Conservation (phyloP, 2,329 filamentous ascomycete species). For the Leptographium flavum region DNA sequence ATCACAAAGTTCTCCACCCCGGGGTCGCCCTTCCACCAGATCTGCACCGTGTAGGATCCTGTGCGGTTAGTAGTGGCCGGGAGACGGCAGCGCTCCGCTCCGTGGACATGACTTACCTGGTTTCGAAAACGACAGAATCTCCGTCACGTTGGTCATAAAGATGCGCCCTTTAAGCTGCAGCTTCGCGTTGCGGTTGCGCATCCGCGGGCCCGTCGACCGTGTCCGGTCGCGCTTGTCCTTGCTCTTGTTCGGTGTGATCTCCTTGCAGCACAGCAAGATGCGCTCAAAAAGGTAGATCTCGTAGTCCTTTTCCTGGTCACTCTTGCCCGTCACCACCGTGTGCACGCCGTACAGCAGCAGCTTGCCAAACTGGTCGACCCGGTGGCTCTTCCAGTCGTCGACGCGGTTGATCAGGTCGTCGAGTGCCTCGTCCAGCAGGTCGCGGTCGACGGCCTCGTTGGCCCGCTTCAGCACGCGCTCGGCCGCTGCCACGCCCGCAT, state of each 20-base stretch:
- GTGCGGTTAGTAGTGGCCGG: constrained; percentile 15
- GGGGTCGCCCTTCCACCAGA: constrained; percentile 96
- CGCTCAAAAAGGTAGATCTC: constrained; percentile 95
- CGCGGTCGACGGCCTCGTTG: constrained; percentile 81
- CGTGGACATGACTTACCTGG: constrained; percentile 50
- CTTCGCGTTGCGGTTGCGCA: constrained; percentile 55
- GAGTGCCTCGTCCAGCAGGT: constrained; percentile 70
- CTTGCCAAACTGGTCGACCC: constrained; percentile 80
- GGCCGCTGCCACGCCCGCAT: constrained; percentile 64
- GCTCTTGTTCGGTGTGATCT: constrained; percentile 69
- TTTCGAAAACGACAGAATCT: constrained; percentile 76
- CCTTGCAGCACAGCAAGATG: constrained; percentile 94
- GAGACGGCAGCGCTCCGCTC: too few species aligned
- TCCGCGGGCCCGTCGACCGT: constrained; percentile 40
- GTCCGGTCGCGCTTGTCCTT: constrained; percentile 63
- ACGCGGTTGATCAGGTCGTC: constrained; percentile 70
- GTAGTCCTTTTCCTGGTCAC: constrained; percentile 91
- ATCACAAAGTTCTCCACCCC: constrained; percentile 95
- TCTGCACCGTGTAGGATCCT: constrained; percentile 92
- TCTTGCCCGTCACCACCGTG: constrained; percentile 78
- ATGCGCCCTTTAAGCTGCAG: constrained; percentile 93
- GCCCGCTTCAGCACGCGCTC: constrained; percentile 71
- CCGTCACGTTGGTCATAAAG: constrained; percentile 97
- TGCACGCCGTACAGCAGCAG: constrained; percentile 81
- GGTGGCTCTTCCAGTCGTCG: constrained; percentile 94